phyloP scores from a whole-genome alignment of 2,329 filamentous ascomycete genomes.

The Alternaria arbusti region DNA sequence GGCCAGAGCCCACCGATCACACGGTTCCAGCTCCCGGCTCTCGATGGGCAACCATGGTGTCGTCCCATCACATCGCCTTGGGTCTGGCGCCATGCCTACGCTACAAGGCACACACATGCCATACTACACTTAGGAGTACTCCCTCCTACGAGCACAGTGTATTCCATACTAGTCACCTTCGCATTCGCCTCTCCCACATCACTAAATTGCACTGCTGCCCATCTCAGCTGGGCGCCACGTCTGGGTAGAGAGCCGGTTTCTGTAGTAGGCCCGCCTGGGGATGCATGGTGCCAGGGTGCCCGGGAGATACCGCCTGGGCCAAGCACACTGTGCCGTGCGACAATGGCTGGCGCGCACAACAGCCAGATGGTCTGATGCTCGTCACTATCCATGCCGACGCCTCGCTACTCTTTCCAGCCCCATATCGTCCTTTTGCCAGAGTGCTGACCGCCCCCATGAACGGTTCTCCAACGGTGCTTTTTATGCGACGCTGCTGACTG shows the following conservation, averaged over 20 bases:
- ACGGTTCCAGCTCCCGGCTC: slow-evolving; percentile 10
- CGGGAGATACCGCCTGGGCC: slow-evolving; percentile 2
- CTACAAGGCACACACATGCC: neutral
- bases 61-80: neutral
- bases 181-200: neutral
- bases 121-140: too few species aligned
- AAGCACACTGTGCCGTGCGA: slow-evolving; percentile 20
- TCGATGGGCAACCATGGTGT: neutral
- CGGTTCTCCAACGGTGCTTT: slow-evolving; percentile 7
- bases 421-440: neutral
- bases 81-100: neutral
- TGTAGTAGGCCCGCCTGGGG: slow-evolving; percentile 2
- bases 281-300: slow-evolving; percentile 1
- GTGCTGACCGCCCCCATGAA: slow-evolving; percentile 3
- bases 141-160: neutral
- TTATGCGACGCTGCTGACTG: slow-evolving; percentile 20
- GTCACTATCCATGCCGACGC: neutral
- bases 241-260: neutral
- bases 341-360: slow-evolving; percentile 17
- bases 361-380: slow-evolving; percentile 28
- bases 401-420: neutral
- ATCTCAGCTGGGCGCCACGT: neutral
- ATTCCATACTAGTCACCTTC: neutral
- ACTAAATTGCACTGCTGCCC: neutral
- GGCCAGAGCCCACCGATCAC: slow-evolving; percentile 3